Base-by-base conservation (phyloP, 1,284 basidiomycete species). In the Coniophora puteana region DNA sequence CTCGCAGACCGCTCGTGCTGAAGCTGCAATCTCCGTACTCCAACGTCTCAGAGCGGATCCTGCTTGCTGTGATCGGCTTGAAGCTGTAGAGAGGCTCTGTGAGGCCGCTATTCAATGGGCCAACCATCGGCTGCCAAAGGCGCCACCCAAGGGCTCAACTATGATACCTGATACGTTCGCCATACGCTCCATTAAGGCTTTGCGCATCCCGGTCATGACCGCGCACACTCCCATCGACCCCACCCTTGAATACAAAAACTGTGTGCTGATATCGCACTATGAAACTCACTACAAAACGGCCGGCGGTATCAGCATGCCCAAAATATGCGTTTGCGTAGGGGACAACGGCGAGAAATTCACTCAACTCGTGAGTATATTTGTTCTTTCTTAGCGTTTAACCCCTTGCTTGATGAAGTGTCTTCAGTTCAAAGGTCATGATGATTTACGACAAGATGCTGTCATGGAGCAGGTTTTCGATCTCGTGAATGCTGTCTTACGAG, bases 381-480 rank as follows among this genome's bases (percentile, higher is more conserved):
- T 17, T 22, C 8, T 31, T 21, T 41, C 10, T 20, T 32, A 23
- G 11, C 13, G 38, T 14, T 16, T 23, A n/a, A n/a, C n/a, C n/a
- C 3, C 16, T 18, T 24, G 32, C 28, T 47, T 27, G 48, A 21
- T n/a, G 30, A 17, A 4, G 10, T 24, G 30, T 32, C 40, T 18
- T 3, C 49, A 97, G 91, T 96, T 94, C 70, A 99, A 99, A 62
- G 89, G 90, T 10, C 77, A 84, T 14, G 93, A 97, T 51, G 95
- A 99, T 55, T 65, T 96, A 24, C 82, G 95, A 22, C 96, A 99
- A 63, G 95, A 99, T 59, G 94, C 95, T 1, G 92, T 99, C 34
- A 97, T 99, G 94, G 93, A 97, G 58, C 96, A 99, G 64, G 92
- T 97, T 2, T 99, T 99, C 56, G 81, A 83, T 23, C 73, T 98